Conservation (phyloP, 1,284 basidiomycete species). For the Sporisorium scitamineum region DNA sequence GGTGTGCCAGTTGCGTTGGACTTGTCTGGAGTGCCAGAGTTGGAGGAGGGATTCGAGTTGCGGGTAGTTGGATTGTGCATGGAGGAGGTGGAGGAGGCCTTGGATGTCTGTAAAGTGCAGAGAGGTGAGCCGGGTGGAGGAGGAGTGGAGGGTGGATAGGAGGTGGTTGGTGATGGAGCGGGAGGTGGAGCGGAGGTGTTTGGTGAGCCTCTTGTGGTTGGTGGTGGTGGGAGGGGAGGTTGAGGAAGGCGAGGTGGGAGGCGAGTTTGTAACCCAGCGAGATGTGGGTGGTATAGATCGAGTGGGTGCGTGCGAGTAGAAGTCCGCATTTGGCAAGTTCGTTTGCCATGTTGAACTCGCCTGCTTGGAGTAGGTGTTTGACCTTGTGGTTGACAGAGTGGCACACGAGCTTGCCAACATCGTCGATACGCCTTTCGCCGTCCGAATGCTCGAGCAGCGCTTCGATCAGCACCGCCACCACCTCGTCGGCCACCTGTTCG, state of each 20-base stretch:
- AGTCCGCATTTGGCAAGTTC: slow-evolving; percentile 9
- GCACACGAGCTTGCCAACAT: background rate
- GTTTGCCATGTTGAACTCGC: slow-evolving; percentile 8
- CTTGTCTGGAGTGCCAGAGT: slow-evolving; percentile 6
- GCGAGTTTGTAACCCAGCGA: slow-evolving; percentile 9
- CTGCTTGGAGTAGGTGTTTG: background rate
- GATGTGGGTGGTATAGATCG: background rate
- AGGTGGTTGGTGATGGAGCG: slow-evolving; percentile 8
- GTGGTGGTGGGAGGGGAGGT: background rate
- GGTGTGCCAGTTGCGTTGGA: slow-evolving; percentile 8
- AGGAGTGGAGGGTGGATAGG: background rate
- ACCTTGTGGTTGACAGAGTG: slow-evolving; percentile 10
- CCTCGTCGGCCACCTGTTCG: slow-evolving; percentile 4
- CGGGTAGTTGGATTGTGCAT: background rate
- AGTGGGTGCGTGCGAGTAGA: slow-evolving; percentile 2
- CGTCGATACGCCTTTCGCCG: slow-evolving; percentile 6
- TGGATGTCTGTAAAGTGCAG: slow-evolving; percentile 3
- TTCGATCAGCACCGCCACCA: slow-evolving; percentile 6
- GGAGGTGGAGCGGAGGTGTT: background rate
- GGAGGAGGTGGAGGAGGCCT: slow-evolving; percentile 1
- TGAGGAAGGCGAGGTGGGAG: background rate
- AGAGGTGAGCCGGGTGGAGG: background rate
- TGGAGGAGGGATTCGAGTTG: slow-evolving; percentile 3
- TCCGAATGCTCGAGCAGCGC: background rate
- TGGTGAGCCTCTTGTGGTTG: slow-evolving; percentile 7